Conservation (phyloP, 257 asterid species). For the Penstemon eatonii region DNA sequence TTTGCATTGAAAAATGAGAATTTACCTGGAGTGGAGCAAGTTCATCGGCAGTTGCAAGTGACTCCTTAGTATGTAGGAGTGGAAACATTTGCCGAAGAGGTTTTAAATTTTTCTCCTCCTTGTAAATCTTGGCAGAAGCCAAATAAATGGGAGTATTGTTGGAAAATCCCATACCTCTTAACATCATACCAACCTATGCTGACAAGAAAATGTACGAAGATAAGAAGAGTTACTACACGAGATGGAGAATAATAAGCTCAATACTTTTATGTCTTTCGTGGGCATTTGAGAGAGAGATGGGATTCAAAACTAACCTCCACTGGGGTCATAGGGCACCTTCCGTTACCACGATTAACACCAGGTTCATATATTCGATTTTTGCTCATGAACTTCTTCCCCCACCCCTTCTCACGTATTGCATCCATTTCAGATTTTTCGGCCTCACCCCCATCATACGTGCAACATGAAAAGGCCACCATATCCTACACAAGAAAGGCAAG, state of each 20-base stretch:
- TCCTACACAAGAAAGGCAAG: constrained; percentile 47
- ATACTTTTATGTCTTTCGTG: neutral
- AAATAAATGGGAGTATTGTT: constrained; percentile 66
- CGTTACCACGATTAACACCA: constrained; percentile 66
- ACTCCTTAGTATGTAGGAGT: constrained; percentile 68
- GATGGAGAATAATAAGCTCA: constrained; percentile 2
- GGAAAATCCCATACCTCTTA: constrained; percentile 94
- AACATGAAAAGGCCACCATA: constrained; percentile 95
- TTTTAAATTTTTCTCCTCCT: constrained; percentile 51
- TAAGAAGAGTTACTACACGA: constrained; percentile 36
- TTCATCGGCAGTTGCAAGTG: constrained; percentile 68
- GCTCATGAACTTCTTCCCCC: constrained; percentile 72
- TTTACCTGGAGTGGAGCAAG: constrained; percentile 69
- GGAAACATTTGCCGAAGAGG: constrained; percentile 88
- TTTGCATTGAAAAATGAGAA: neutral
- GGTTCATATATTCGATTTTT: constrained; percentile 52
- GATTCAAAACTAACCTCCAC: constrained; percentile 67
- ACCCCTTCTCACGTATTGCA: constrained; percentile 61
- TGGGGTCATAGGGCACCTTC: constrained; percentile 94
- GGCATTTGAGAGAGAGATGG: neutral
- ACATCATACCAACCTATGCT: constrained; percentile 98
- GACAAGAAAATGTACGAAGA: constrained; percentile 52
- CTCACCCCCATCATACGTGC: constrained; percentile 71
- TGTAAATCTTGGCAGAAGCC: constrained; percentile 82
- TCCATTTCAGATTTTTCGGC: constrained; percentile 67